Percentiles rank a stretch among this genome's conserved stretches.
Conservation (phyloP, 371 early-diverging fungal genomes). For the Chytridiales sp. region DNA sequence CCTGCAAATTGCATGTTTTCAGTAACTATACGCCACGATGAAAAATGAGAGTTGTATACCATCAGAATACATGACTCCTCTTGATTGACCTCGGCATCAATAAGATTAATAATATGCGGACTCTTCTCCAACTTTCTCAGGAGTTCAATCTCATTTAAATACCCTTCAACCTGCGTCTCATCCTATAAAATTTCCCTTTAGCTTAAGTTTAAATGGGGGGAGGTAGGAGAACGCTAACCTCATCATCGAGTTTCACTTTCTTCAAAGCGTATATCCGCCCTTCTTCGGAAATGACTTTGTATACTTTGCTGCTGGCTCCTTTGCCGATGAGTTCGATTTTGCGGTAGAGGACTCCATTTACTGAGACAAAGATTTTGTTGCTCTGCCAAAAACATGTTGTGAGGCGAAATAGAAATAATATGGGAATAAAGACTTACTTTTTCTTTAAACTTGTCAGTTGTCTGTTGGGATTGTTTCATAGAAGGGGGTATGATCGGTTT, state of each 20-base stretch:
- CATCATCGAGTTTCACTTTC: constrained; percentile 70
- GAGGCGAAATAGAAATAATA: no score
- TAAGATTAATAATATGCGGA: constrained; percentile 72
- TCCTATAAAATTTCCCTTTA: no score
- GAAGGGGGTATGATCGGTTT: no score
- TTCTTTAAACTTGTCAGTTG: no score
- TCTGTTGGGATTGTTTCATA: no score
- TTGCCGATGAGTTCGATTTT: constrained; percentile 71
- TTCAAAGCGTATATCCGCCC: constrained; percentile 80
- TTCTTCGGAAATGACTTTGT: constrained; percentile 70
- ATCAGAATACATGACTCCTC: constrained; percentile 60
- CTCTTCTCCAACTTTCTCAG: constrained; percentile 64
- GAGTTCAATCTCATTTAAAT: constrained; percentile 80
- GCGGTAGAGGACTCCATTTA: constrained; percentile 61
- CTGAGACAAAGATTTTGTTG: constrained; percentile 38
- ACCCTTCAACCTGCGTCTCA: constrained; percentile 61
- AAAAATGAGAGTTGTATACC: constrained; percentile 42
- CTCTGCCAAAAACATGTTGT: no score
- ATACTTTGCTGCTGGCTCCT: constrained; percentile 90
- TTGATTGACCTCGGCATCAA: constrained; percentile 71
- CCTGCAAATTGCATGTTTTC: constrained; percentile 22
- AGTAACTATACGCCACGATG: not conserved
- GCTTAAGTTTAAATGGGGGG: no score
- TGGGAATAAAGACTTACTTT: no score
- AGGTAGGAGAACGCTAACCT: no score